phyloP scores from a whole-genome alignment of 768 basidiomycete genomes.

The Kwoniella europaea region DNA sequence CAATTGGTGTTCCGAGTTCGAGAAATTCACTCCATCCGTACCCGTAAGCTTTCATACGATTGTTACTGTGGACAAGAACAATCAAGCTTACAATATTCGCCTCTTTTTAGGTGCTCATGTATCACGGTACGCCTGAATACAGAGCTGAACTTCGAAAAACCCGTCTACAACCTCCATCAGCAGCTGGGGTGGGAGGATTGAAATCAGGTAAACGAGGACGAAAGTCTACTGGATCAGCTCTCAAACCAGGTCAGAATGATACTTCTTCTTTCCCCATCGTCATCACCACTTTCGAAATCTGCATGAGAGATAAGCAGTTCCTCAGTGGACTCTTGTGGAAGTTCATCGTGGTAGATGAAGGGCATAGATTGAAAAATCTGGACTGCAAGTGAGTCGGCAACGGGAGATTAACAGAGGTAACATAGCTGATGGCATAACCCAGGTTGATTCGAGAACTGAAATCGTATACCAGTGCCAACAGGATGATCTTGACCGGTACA shows the following conservation, averaged over 20 bases:
- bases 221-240: slow-evolving; percentile 33
- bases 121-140: slow-evolving; percentile 82
- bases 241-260: slow-evolving; percentile 46
- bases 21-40: slow-evolving; percentile 74
- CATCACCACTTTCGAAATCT: slow-evolving; percentile 89
- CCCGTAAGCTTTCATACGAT: slow-evolving; percentile 60
- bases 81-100: slow-evolving; percentile 60
- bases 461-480: slow-evolving; percentile 77
- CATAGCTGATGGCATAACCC: background rate
- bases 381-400: slow-evolving; percentile 73
- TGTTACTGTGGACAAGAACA: background rate
- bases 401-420: too few relatives aligned
- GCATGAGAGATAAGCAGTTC: slow-evolving; percentile 77
- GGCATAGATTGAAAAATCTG: slow-evolving; percentile 92
- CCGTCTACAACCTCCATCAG: slow-evolving; percentile 61
- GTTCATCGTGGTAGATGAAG: slow-evolving; percentile 80
- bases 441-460: slow-evolving; percentile 86
- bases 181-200: slow-evolving; percentile 45
- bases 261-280: slow-evolving; percentile 73
- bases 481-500: slow-evolving; percentile 94
- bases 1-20: slow-evolving; percentile 87
- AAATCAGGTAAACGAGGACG: slow-evolving; percentile 36
- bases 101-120: slow-evolving; percentile 73
- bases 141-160: slow-evolving; percentile 78
- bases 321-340: slow-evolving; percentile 67